phyloP scores from a whole-genome alignment of 2,329 filamentous ascomycete species.

The Exophiala sideris region DNA sequence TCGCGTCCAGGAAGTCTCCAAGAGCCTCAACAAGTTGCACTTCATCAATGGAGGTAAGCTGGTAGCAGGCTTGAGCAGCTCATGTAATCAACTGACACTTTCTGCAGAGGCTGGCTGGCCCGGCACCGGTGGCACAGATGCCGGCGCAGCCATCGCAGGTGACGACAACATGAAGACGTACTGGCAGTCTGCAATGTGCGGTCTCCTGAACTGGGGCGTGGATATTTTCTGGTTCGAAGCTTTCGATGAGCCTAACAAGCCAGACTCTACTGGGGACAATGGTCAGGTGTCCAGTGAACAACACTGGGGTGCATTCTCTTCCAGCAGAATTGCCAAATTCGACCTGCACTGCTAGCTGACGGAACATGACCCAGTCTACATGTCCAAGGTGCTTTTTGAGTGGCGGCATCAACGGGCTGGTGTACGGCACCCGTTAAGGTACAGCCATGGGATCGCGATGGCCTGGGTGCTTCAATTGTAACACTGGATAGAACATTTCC shows the following conservation, averaged over 20 bases:
- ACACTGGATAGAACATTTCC: too few relatives aligned
- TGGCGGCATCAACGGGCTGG: neutral
- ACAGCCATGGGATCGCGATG: too few relatives aligned
- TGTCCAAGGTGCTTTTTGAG: neutral
- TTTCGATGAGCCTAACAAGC: slow-evolving; percentile 69
- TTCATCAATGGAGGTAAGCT: slow-evolving; percentile 66
- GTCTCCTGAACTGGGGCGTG: slow-evolving; percentile 61
- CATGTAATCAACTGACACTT: neutral
- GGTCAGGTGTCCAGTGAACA: slow-evolving; percentile 61
- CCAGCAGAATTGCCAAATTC: slow-evolving; percentile 47
- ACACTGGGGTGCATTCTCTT: slow-evolving; percentile 66
- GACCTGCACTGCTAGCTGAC: slow-evolving; percentile 22
- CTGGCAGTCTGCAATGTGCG: slow-evolving; percentile 62
- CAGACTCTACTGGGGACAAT: slow-evolving; percentile 59
- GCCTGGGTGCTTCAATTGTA: too few relatives aligned
- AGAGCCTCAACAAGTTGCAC: slow-evolving; percentile 54
- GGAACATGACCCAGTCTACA: neutral
- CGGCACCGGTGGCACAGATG: slow-evolving; percentile 55
- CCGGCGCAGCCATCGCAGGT: slow-evolving; percentile 59
- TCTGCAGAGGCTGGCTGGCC: slow-evolving; percentile 25
- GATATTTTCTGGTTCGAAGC: slow-evolving; percentile 73
- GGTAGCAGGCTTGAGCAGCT: too few relatives aligned
- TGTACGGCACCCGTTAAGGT: too few relatives aligned
- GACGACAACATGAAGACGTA: slow-evolving; percentile 58
- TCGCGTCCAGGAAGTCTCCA: slow-evolving; percentile 60